Conservation (phyloP, 2,329 filamentous ascomycete species). For the Penicillium sp. region DNA sequence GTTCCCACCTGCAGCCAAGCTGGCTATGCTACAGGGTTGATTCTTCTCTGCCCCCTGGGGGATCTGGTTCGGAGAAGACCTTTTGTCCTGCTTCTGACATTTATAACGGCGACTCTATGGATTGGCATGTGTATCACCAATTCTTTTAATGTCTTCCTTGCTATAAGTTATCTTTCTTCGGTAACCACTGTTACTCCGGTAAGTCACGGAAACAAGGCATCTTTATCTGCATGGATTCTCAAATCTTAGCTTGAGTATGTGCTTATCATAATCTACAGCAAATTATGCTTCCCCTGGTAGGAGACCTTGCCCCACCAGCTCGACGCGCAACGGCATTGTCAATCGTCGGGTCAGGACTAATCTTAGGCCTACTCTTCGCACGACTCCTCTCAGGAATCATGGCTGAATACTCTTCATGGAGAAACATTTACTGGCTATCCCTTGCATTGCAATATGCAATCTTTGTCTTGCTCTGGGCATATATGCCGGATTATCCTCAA, state of each 20-base stretch:
- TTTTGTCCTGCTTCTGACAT: slow-evolving; percentile 67
- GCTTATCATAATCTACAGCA: slow-evolving; percentile 38
- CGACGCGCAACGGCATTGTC: slow-evolving; percentile 69
- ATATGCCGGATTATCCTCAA: slow-evolving; percentile 78
- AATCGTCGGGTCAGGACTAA: slow-evolving; percentile 72
- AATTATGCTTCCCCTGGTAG: slow-evolving; percentile 76
- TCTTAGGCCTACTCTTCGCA: slow-evolving; percentile 74
- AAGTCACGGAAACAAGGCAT: not conserved
- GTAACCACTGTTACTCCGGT: slow-evolving; percentile 75
- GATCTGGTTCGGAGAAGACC: slow-evolving; percentile 67
- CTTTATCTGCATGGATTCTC: not conserved
- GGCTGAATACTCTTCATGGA: slow-evolving; percentile 72
- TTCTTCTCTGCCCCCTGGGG: slow-evolving; percentile 74
- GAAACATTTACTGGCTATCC: slow-evolving; percentile 76
- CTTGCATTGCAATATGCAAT: slow-evolving; percentile 71
- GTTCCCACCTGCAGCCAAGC: slow-evolving; percentile 78
- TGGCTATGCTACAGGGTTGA: slow-evolving; percentile 71
- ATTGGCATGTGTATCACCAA: slow-evolving; percentile 69
- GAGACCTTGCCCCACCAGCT: slow-evolving; percentile 70
- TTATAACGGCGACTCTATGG: slow-evolving; percentile 67
- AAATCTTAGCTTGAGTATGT: not conserved
- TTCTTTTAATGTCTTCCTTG: slow-evolving; percentile 64
- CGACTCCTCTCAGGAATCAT: slow-evolving; percentile 74
- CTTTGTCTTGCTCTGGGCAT: slow-evolving; percentile 64
- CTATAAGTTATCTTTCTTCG: slow-evolving; percentile 71